Evolutionary conservation across 2,329 filamentous ascomycete genomes (phyloP).

Genomic region (Trichoderma sp.): DNA sequence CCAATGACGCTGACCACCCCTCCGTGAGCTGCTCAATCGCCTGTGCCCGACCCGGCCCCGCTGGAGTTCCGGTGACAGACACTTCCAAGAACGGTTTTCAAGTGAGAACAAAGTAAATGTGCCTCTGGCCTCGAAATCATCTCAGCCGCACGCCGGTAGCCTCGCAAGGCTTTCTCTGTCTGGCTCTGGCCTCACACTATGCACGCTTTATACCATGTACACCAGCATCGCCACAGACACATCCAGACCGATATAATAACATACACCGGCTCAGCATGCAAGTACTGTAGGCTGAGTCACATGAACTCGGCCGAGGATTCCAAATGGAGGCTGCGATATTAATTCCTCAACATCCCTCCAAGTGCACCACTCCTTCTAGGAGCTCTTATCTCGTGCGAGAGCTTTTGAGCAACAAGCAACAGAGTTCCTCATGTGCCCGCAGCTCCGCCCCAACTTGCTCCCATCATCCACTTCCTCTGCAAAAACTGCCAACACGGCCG

Average conservation of each 20-base stretch:
- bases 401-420: background rate
- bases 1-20: constrained; percentile 9
- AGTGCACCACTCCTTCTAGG: background rate
- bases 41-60: constrained; percentile 8
- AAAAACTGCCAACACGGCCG: background rate
- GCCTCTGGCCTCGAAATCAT: background rate
- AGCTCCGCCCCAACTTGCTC: background rate
- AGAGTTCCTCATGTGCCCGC: background rate
- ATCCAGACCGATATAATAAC: background rate
- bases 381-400: background rate
- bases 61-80: background rate
- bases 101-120: background rate
- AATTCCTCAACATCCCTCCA: background rate
- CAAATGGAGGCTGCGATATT: background rate
- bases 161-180: background rate
- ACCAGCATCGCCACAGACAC: background rate
- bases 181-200: background rate
- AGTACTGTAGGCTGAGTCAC: background rate
- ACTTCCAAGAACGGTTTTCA: background rate
- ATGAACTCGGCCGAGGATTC: background rate
- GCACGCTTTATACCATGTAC: background rate
- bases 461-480: background rate
- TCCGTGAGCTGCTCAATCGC: background rate
- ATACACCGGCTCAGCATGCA: background rate
- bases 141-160: background rate